Percentiles rank a stretch among this genome's conserved stretches.
Conservation (phyloP, 164 flowering plant genomes). For the Umbellularia californica region DNA sequence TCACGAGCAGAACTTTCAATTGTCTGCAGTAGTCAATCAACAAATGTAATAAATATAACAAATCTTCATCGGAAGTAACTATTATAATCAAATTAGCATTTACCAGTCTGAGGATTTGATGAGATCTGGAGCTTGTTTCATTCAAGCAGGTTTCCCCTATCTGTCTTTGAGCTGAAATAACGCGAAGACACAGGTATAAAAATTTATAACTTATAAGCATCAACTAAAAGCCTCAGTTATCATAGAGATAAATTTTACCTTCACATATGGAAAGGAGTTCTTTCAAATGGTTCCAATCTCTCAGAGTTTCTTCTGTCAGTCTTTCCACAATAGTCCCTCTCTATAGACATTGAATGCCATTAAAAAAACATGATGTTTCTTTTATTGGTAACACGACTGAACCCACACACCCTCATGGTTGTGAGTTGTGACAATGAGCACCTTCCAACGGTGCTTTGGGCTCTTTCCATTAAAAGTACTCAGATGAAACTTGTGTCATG, state of each 20-base stretch:
- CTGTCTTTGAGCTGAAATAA: conserved; percentile 76
- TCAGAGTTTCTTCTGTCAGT: conserved; percentile 70
- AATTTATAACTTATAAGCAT: neutral
- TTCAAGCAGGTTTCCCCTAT: conserved; percentile 83
- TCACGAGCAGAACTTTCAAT: conserved; percentile 77
- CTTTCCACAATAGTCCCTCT: conserved; percentile 91
- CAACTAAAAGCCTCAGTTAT: neutral
- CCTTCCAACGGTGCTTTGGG: too few relatives aligned
- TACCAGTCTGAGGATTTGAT: conserved; percentile 92
- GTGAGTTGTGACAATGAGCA: too few relatives aligned
- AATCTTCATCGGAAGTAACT: neutral
- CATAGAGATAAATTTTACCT: conserved; percentile 41
- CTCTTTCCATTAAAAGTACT: neutral
- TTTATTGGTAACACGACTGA: too few relatives aligned
- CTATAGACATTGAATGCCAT: conserved; percentile 30
- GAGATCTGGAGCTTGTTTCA: conserved; percentile 96
- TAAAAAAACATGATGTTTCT: conserved; percentile 1
- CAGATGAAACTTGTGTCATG: neutral
- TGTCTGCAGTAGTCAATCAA: conserved; percentile 57
- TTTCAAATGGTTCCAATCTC: conserved; percentile 56
- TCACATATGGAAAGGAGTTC: conserved; percentile 80
- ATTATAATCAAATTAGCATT: conserved; percentile 8
- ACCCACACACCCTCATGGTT: too few relatives aligned
- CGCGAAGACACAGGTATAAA: neutral
- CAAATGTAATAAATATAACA: neutral